These are phyloP conservation scores for Sphaerulina musiva DNA, from an alignment of 2,329 filamentous ascomycete genomes.

Conservation along the genomic window DNA sequence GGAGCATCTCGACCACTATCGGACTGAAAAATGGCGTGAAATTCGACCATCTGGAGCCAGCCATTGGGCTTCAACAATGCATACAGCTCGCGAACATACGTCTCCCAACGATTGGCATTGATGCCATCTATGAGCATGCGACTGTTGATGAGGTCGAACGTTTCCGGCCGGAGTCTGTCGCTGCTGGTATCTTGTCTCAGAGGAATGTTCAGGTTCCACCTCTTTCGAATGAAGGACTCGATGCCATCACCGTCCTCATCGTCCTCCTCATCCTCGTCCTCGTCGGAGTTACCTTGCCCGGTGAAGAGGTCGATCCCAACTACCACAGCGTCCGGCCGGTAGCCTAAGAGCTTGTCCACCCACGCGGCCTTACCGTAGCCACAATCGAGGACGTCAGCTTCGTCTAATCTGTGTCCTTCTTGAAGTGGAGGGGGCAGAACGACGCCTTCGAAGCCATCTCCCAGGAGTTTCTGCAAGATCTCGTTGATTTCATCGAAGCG, in stretches of 20 bases:
- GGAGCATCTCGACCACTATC: slow-evolving; percentile 45
- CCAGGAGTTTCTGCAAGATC: slow-evolving; percentile 25
- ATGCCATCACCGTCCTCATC: slow-evolving; percentile 21
- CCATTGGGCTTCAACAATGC: slow-evolving; percentile 66
- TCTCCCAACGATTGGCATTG: slow-evolving; percentile 62
- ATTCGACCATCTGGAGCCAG: slow-evolving; percentile 84
- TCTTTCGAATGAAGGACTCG: slow-evolving; percentile 26
- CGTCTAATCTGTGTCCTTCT: slow-evolving; percentile 19
- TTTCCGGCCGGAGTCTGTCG: slow-evolving; percentile 36
- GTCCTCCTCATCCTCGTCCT: slow-evolving; percentile 21
- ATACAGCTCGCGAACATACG: slow-evolving; percentile 70
- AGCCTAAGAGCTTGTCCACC: slow-evolving; percentile 35
- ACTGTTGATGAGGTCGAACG: slow-evolving; percentile 79
- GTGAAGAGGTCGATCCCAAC: slow-evolving; percentile 32
- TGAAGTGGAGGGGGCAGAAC: slow-evolving; percentile 20
- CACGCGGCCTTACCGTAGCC: slow-evolving; percentile 32
- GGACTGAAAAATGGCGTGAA: slow-evolving; percentile 79
- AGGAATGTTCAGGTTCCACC: slow-evolving; percentile 33
- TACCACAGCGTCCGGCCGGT: slow-evolving; percentile 10
- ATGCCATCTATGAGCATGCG: slow-evolving; percentile 66
- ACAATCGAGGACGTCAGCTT: slow-evolving; percentile 31
- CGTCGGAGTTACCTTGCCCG: slow-evolving; percentile 21
- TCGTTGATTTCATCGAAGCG: slow-evolving; percentile 27
- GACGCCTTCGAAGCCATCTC: slow-evolving; percentile 9
- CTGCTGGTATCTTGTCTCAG: slow-evolving; percentile 23